Conservation (phyloP, 441 rosid genomes). For the Mallotus repandus region DNA sequence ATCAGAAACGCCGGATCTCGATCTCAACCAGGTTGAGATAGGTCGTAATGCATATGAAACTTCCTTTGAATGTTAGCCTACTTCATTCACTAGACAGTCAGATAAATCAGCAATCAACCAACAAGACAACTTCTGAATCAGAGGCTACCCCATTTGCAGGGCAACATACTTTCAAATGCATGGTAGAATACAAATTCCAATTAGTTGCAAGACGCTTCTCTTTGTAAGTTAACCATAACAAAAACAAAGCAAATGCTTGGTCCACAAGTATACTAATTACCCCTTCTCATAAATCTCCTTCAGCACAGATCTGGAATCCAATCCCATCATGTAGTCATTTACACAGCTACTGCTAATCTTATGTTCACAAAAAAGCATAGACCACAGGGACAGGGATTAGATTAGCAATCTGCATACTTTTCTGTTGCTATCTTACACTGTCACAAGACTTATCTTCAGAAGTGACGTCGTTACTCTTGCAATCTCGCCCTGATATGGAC, state of each 20-base stretch:
- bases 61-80: background rate
- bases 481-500: slow-evolving; percentile 27
- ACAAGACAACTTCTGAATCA: background rate
- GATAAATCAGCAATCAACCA: background rate
- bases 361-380: slow-evolving; percentile 18
- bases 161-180: background rate
- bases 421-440: slow-evolving; percentile 29
- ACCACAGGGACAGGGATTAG: slow-evolving; percentile 10
- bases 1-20: background rate
- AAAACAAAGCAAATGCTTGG: background rate
- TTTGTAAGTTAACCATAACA: background rate
- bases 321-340: background rate
- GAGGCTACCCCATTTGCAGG: background rate
- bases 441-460: slow-evolving; percentile 39
- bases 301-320: background rate
- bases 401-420: slow-evolving; percentile 14
- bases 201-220: background rate
- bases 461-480: slow-evolving; percentile 28
- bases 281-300: background rate
- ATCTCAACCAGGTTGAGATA: too few relatives aligned
- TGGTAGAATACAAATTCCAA: background rate
- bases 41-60: too few relatives aligned
- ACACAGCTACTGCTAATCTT: slow-evolving; percentile 13
- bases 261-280: background rate
- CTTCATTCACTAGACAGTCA: background rate